Conservation (phyloP, 164 flowering plant genomes). For the Chimonanthus praecox region DNA sequence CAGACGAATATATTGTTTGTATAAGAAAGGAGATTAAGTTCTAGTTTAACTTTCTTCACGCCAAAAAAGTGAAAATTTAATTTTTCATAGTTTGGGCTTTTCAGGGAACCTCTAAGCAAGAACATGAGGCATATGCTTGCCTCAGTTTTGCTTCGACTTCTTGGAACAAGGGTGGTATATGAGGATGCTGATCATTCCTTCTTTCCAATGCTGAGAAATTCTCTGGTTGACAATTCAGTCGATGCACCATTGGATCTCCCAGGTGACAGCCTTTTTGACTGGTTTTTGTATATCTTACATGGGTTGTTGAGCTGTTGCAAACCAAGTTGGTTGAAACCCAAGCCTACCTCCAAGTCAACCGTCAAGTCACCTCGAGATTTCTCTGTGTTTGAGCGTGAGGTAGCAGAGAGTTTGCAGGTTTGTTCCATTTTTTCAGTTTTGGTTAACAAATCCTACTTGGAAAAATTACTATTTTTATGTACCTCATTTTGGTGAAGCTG, state of each 20-base stretch:
- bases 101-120: conserved; percentile 72
- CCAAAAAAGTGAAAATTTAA: no score
- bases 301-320: conserved; percentile 69
- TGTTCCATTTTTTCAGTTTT: conserved; percentile 3
- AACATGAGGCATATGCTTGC: conserved; percentile 85
- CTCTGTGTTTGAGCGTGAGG: conserved; percentile 60
- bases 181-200: conserved; percentile 59
- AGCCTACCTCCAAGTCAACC: conserved; percentile 37
- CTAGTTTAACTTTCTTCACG: no score
- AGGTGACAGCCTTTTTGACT: conserved; percentile 70
- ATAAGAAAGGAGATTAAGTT: no score
- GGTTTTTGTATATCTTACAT: conserved; percentile 70
- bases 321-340: conserved; percentile 81
- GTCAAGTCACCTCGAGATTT: conserved; percentile 46
- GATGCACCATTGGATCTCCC: conserved; percentile 32
- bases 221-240: conserved; percentile 29
- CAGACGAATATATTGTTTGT: no score
- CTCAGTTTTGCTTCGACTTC: conserved; percentile 78
- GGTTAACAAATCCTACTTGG: no score
- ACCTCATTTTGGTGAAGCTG: no score
- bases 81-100: conserved; percentile 9
- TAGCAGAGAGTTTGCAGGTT: conserved; percentile 84
- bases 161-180: conserved; percentile 79
- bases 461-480: no score
- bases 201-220: conserved; percentile 21